Conservation (phyloP, 768 basidiomycete species). For the Xanthoconium stramineum region DNA sequence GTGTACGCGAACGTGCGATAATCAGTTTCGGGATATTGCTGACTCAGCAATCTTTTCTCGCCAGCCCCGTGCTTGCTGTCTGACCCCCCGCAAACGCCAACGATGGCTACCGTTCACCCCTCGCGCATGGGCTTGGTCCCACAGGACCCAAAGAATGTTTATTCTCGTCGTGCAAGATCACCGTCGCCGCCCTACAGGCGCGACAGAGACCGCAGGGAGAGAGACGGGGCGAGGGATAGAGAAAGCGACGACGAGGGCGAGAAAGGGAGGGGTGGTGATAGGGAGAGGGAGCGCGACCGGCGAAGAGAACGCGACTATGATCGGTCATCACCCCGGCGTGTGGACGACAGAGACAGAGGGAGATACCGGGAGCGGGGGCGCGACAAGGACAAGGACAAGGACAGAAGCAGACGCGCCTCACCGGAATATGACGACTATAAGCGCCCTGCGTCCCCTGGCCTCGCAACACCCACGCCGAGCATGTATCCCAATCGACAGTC, state of each 20-base stretch:
- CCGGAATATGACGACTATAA: slow-evolving; percentile 62
- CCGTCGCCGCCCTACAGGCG: slow-evolving; percentile 40
- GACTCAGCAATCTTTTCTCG: slow-evolving; percentile 14
- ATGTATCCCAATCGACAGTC: slow-evolving; percentile 50
- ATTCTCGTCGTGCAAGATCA: slow-evolving; percentile 37
- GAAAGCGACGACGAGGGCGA: slow-evolving; percentile 17
- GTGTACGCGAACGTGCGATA: background rate
- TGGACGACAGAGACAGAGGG: slow-evolving; percentile 17
- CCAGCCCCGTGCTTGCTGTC: background rate
- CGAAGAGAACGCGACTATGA: background rate
- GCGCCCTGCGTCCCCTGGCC: slow-evolving; percentile 39
- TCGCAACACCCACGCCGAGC: slow-evolving; percentile 41
- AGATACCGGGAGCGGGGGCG: slow-evolving; percentile 23
- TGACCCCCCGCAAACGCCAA: background rate
- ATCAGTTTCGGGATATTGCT: background rate
- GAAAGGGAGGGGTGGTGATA: background rate
- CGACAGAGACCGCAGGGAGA: slow-evolving; percentile 30
- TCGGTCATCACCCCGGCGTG: slow-evolving; percentile 4
- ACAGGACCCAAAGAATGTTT: slow-evolving; percentile 29
- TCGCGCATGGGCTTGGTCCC: slow-evolving; percentile 69
- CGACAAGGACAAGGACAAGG: slow-evolving; percentile 20
- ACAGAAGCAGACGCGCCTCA: slow-evolving; percentile 38
- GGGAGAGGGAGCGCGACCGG: background rate
- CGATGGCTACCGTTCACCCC: slow-evolving; percentile 73
- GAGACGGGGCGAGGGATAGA: slow-evolving; percentile 22